phyloP scores from a whole-genome alignment of 495 filamentous ascomycete genomes.

The Hypoxylon perforatum region DNA sequence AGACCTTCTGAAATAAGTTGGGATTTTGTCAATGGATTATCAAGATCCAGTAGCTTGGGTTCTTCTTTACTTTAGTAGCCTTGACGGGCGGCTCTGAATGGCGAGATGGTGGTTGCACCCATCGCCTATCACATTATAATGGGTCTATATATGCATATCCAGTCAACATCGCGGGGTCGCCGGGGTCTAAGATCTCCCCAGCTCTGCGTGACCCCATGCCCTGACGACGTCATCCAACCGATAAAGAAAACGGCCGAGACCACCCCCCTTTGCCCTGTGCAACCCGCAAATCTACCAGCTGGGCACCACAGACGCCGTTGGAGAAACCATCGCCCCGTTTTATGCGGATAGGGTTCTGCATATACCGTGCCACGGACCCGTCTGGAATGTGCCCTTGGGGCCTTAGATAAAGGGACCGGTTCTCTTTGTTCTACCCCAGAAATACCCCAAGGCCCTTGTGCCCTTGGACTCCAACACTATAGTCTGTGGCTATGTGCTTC shows the following conservation, averaged over 20 bases:
- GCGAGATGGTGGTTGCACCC: slow-evolving; percentile 24
- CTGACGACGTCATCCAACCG: slow-evolving; percentile 34
- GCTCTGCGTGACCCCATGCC: slow-evolving; percentile 23
- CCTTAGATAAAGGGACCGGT: not conserved
- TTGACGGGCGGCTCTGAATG: slow-evolving; percentile 15
- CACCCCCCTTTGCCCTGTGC: slow-evolving; percentile 8
- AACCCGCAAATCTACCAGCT: slow-evolving; percentile 3
- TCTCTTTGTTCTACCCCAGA: slow-evolving; percentile 15
- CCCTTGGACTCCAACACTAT: not conserved
- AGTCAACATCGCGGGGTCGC: slow-evolving; percentile 36
- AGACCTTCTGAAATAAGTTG: slow-evolving; percentile 1
- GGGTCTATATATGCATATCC: slow-evolving; percentile 19
- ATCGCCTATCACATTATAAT: slow-evolving; percentile 26
- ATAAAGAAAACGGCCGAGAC: slow-evolving; percentile 31
- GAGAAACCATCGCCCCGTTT: slow-evolving; percentile 2
- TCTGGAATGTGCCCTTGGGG: no score
- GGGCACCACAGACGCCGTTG: not conserved
- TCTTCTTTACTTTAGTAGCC: slow-evolving; percentile 11
- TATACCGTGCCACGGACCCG: slow-evolving; percentile 11
- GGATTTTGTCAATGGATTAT: not conserved
- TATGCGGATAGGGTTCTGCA: slow-evolving; percentile 3
- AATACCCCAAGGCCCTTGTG: slow-evolving; percentile 10
- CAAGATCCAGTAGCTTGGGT: slow-evolving; percentile 6
- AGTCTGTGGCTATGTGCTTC: not conserved
- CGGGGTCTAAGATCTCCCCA: slow-evolving; percentile 31